phyloP scores from a whole-genome alignment of 2,329 filamentous ascomycete genomes.

The Tolypocladium paradoxum region DNA sequence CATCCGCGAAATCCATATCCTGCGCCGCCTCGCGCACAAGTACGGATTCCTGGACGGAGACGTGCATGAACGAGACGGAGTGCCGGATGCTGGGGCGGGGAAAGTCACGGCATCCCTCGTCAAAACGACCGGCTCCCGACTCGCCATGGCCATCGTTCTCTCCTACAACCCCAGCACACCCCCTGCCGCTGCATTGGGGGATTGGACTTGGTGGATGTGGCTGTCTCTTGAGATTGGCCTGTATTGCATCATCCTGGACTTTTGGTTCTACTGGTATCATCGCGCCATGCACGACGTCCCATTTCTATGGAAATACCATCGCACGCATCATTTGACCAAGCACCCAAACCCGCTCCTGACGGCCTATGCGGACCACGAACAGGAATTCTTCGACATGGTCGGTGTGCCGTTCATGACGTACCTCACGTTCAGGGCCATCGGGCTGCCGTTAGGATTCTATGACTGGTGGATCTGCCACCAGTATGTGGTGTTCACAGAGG shows the following conservation, averaged over 20 bases:
- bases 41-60: conserved; percentile 33
- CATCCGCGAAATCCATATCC: conserved; percentile 27
- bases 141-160: conserved; percentile 20
- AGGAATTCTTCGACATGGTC: conserved; percentile 30
- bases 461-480: conserved; percentile 34
- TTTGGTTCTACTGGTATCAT: conserved; percentile 29
- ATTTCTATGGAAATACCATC: conserved; percentile 30
- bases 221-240: conserved; percentile 26
- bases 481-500: conserved; percentile 28
- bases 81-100: conserved; percentile 26
- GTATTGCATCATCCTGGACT: conserved; percentile 31
- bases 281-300: conserved; percentile 29
- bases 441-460: conserved; percentile 32
- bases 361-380: conserved; percentile 28
- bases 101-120: conserved; percentile 22
- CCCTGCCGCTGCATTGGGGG: conserved; percentile 4
- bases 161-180: conserved; percentile 15
- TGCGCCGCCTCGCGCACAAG: conserved; percentile 25
- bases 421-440: conserved; percentile 17
- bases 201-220: conserved; percentile 17
- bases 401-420: conserved; percentile 28
- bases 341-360: conserved; percentile 31
- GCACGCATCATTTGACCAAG: conserved; percentile 33
- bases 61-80: conserved; percentile 28
- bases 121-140: conserved; percentile 20